These are phyloP conservation scores for Cladochytrium replicatum DNA, from an alignment of 192 early-diverging fungal genomes.

Conservation along the genomic window DNA sequence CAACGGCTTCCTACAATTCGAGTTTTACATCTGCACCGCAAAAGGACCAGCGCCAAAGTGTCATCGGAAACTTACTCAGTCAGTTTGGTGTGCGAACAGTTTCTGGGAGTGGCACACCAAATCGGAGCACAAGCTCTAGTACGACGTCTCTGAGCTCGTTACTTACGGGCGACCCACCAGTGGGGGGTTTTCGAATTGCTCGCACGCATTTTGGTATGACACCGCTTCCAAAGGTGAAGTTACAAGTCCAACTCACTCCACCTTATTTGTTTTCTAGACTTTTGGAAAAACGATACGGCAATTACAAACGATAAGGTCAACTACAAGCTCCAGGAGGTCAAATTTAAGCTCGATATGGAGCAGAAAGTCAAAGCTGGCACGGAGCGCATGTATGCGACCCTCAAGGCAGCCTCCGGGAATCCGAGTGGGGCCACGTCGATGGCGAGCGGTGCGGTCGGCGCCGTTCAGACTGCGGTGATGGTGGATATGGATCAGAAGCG, in stretches of 20 bases:
- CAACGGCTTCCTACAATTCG: neutral
- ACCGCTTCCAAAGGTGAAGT: neutral
- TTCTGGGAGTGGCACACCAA: conserved; percentile 7
- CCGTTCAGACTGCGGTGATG: too few species aligned
- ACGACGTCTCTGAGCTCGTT: conserved; percentile 18
- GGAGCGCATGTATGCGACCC: conserved; percentile 49
- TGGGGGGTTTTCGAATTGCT: neutral
- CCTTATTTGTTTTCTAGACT: conserved; percentile 24
- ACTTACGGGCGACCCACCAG: conserved; percentile 9
- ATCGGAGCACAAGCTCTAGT: conserved; percentile 13
- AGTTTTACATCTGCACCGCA: neutral
- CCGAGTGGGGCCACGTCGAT: conserved; percentile 12
- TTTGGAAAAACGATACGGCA: conserved; percentile 26
- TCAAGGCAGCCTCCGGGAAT: neutral
- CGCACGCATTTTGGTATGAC: conserved; percentile 23
- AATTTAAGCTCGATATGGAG: conserved; percentile 88
- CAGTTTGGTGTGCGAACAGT: conserved; percentile 11
- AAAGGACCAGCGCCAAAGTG: neutral
- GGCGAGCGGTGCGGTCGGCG: conserved; percentile 28
- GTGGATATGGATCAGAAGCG: conserved; percentile 26
- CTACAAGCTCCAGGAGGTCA: conserved; percentile 74
- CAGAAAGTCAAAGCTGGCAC: conserved; percentile 81
- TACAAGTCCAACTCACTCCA: conserved; percentile 27
- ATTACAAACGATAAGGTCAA: conserved; percentile 42
- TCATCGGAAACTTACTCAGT: conserved; percentile 10